Evolutionary conservation across 768 basidiomycete genomes (phyloP), one percentile per base, ranked within the genome.

Genomic region (Heimioporus sp.): DNA sequence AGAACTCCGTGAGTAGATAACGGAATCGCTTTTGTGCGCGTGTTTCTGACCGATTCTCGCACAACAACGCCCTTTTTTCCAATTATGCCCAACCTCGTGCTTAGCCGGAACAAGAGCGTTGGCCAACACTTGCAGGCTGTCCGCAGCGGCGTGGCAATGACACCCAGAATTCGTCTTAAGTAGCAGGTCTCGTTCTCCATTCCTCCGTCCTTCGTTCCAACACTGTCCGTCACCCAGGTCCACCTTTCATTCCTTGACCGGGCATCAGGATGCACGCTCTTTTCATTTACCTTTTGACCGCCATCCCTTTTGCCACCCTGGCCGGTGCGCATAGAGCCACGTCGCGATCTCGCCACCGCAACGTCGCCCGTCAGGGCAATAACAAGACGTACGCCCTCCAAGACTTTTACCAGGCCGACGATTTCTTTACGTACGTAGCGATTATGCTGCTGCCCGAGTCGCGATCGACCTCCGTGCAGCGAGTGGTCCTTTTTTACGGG

Each of bases 401-500:
- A 17, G 74, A 78, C 55, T 62, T 70, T 41, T 79, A 71, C 55
- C 65, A 72, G 42, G 85, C 83, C 10, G 58, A 82, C 10, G 76
- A 73, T 46, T 87, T 90, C 69, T 71, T 88, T 51, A 72, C 80
- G 86, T 87, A 60, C 42, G 70, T 73, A 17, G 31, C 46, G 20
- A 13, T 38, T 12, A 10, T 17, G n/a, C 34, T 21, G 24, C 9
- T 41, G 24, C 13, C 35, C 24, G 12, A 42, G 40, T n/a, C 30
- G 37, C 16, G 8, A 36, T 24, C 46, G 38, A 53, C 49, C 46
- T 10, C 52, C 47, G 20, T 60, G n/a, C 59, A 89, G 87, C 43
- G 58, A 80, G 40, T 90, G 85, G 83, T 70, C 83, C 31, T 91
- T 87, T 71, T 89, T 81, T 70, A 75, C 74, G 12, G 68, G 57